Conservation (phyloP, 345 rosid genomes). For the Moricandia moricandioides region DNA sequence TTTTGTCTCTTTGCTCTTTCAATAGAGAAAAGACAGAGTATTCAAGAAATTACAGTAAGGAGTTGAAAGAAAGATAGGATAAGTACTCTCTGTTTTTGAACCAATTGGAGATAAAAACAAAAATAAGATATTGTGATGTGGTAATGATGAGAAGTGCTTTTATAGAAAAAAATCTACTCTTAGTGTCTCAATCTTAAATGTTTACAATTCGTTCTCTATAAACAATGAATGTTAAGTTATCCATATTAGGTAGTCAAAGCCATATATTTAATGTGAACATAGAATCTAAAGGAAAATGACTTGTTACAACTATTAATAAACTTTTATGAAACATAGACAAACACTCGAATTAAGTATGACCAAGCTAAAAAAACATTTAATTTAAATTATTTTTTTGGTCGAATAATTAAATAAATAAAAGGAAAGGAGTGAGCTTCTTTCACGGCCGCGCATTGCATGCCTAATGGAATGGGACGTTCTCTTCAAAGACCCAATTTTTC, state of each 20-base stretch:
- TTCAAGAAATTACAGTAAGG: conserved; percentile 6
- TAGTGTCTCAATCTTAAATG: not conserved
- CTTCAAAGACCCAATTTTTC: conserved; percentile 37
- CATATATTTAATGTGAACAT: conserved; percentile 4
- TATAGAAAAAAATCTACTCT: not conserved
- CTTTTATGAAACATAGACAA: conserved; percentile 4
- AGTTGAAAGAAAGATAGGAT: conserved; percentile 9
- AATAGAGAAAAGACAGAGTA: conserved; percentile 22
- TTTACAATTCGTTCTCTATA: not conserved
- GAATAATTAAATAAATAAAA: not conserved
- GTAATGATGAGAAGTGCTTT: not conserved
- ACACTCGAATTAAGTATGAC: conserved; percentile 7
- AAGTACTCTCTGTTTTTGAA: conserved; percentile 16
- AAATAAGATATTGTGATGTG: conserved; percentile 6
- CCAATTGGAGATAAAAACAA: not conserved
- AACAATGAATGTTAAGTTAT: not conserved
- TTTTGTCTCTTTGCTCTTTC: conserved; percentile 28
- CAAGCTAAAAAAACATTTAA: not conserved
- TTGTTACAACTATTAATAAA: conserved; percentile 17
- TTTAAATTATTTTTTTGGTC: too few relatives aligned
- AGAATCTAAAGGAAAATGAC: conserved; percentile 35
- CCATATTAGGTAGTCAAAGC: conserved; percentile 14
- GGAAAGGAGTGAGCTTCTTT: conserved; percentile 39
- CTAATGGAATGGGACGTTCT: conserved; percentile 40
- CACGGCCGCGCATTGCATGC: conserved; percentile 42